These are phyloP conservation scores for Serendipita sp. DNA, from an alignment of 768 basidiomycete genomes.

Conservation along the genomic window DNA sequence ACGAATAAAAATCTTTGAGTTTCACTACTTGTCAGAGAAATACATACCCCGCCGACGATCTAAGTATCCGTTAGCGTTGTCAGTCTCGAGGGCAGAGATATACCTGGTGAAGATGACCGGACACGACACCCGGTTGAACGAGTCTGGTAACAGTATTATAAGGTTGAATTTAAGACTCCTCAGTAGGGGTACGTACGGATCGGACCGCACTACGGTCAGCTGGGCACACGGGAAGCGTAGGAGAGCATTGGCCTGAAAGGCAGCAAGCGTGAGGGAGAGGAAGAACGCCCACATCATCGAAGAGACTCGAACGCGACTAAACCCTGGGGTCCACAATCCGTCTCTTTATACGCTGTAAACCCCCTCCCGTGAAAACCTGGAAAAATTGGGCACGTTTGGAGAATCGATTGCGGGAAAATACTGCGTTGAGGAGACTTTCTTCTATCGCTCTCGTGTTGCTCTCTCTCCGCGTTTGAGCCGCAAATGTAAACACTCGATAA, in stretches of 20 bases:
- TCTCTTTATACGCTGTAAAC: neutral
- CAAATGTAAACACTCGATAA: neutral
- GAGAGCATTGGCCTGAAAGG: conserved; percentile 10
- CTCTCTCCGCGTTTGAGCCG: neutral
- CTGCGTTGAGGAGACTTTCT: neutral
- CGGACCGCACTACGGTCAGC: conserved; percentile 10
- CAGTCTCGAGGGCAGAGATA: neutral
- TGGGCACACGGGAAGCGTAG: conserved; percentile 11
- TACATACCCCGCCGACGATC: conserved; percentile 9
- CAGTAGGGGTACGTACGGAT: conserved; percentile 2
- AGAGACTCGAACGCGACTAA: neutral
- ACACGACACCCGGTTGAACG: conserved; percentile 8
- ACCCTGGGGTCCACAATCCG: neutral
- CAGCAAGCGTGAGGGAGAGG: conserved; percentile 6
- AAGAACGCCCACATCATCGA: conserved; percentile 6
- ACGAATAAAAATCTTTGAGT: neutral
- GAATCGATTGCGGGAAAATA: neutral
- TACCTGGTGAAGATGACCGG: conserved; percentile 11
- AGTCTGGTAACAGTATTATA: neutral
- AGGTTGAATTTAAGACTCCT: neutral
- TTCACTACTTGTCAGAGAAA: neutral
- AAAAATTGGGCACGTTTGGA: neutral
- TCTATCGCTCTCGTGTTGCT: neutral
- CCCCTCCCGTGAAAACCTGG: neutral
- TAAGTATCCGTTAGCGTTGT: neutral